Evolutionary conservation across 306 rosid species (phyloP), one percentile per base, ranked within the genome.

Genomic region (Glycine soja): DNA sequence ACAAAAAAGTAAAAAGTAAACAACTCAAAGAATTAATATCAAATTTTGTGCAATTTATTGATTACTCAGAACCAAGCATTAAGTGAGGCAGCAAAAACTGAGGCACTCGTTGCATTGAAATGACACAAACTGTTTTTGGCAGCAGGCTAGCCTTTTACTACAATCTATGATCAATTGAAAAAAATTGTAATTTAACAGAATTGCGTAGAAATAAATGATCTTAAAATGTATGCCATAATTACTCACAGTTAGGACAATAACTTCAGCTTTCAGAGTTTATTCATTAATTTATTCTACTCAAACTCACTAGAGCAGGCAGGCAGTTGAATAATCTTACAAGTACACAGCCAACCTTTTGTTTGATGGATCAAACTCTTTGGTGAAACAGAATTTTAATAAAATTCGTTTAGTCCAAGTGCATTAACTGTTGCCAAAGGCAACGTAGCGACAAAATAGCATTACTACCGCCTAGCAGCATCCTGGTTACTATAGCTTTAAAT

Each of bases 1-100:
- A 43, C 53, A 36, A 71, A 14, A 34, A 43, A 74, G 34, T 68
- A 68, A 84, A 69, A 43, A 74, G 34, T 68, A 68, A 84, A 69
- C 57, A 75, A 64, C 51, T 56, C 69, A 63, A 54, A 64, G 54
- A 63, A 68, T 30, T 65, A 77, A 74, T 48, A 50, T 14, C 80
- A 77, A 81, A 50, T 8, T 65, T 4, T 34, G 53, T 51, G 54
- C 15, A 52, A 50, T 63, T 47, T 50, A 77, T 40, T 57, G 13
- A 14, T 32, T 24, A 0, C 30, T 40, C 34, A 36, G n/a, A 77
- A 62, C 50, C 61, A 46, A 52, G 63, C 10, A 19, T 19, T 50
- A 50, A 64, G 72, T 16, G 12, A 8, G 84, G 67, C 9, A 52
- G 65, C 15, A 4, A 76, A 56, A 47, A 34, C 54, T 42, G 34